These are phyloP conservation scores for Populus tremula DNA, from an alignment of 345 rosid species.

Conservation along the genomic window DNA sequence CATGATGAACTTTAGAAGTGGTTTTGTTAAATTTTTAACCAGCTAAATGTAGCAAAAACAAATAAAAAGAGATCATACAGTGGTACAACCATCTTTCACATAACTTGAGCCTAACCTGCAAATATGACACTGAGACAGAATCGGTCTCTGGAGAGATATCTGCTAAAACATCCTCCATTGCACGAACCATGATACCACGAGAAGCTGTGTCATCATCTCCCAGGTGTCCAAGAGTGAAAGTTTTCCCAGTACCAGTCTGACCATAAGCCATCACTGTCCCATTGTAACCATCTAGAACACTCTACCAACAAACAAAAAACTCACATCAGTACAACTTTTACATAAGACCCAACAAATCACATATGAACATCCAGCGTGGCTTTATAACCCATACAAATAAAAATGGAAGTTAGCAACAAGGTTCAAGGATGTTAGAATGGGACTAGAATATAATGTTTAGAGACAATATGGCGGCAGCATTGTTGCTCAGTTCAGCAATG, in stretches of 20 bases:
- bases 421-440: neutral
- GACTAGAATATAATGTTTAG: neutral
- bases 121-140: constrained; percentile 29
- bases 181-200: constrained; percentile 41
- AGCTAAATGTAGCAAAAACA: neutral
- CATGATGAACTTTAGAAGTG: neutral
- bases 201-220: constrained; percentile 32
- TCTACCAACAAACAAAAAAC: constrained; percentile 11
- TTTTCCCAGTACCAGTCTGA: constrained; percentile 37
- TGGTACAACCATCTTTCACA: neutral
- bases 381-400: neutral
- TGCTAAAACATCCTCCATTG: constrained; percentile 35
- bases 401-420: neutral
- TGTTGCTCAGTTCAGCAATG: neutral
- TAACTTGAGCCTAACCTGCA: constrained; percentile 25
- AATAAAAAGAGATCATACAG: neutral
- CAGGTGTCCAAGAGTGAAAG: constrained; percentile 35
- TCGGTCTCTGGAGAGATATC: constrained; percentile 25
- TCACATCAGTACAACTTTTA: neutral
- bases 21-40: neutral
- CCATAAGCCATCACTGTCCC: constrained; percentile 42
- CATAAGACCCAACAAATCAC: neutral
- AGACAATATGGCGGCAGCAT: neutral
- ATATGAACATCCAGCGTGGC: neutral
- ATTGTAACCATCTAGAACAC: constrained; percentile 33